Evolutionary conservation across 305 asterid genomes (phyloP), one percentile per base, ranked within the genome.

Genomic region (Fraxinus paxiana): DNA sequence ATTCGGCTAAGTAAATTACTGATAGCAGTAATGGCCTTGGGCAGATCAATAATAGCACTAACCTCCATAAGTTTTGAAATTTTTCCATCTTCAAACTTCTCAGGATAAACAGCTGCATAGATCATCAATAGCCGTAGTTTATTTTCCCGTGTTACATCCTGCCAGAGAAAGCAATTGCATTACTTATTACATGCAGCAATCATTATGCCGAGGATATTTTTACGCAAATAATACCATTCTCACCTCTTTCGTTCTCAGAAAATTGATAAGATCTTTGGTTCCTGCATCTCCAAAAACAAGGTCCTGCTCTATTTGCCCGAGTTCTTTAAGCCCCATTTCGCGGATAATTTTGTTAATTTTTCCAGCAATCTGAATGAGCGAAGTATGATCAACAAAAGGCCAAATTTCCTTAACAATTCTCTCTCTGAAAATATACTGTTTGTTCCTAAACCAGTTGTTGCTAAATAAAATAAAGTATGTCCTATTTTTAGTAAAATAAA

Each of bases 271-370:
- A 2, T 94, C 98, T 87, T 94, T 94, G 48, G 97, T 94, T 86
- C 96, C 97, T 76, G 97, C 98, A 87, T 94, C 99, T 87, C 98
- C 99, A 82, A 96, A 96, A 79, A 94, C 98, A 90, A 96, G 97
- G 87, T 93, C 96, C 84, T 96, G 99, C 91, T 96, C 99, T 80
- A 96, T 87, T 81, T 96, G 90, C 75, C 99, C 98, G 86, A 96
- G 90, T 83, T 94, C 99, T 90, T 89, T 94, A 74, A 96, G 94
- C 79, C 93, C 95, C 77, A 84, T 85, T 81, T 96, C 99, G 87
- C 88, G 83, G 78, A 96, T 96, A 81, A 89, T 90, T 87, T 80
- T 92, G 90, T 93, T 93, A 72, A 96, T 87, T 86, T 91, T 94
- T 79, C 93, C 97, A 9, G 99, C 99, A 86, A 96, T 93, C 99